These are phyloP conservation scores for Salinomyces thailandicus DNA, from an alignment of 2,329 filamentous ascomycete genomes.

Conservation along the genomic window DNA sequence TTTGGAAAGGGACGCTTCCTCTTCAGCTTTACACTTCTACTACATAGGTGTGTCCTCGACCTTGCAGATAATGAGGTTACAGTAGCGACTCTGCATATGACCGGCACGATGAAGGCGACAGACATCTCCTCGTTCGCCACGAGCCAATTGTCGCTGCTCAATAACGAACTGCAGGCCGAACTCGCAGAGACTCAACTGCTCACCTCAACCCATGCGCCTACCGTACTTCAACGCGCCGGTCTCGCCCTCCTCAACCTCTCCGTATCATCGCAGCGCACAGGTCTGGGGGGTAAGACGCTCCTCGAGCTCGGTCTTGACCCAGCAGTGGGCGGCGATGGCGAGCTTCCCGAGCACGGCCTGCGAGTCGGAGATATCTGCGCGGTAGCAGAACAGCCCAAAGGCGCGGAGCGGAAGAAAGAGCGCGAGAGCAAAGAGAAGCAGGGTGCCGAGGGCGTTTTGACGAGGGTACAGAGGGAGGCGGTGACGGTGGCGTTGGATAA, in stretches of 20 bases:
- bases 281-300: constrained; percentile 81
- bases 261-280: constrained; percentile 68
- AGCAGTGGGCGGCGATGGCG: constrained; percentile 45
- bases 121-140: constrained; percentile 59
- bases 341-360: constrained; percentile 63
- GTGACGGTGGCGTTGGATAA: constrained; percentile 62
- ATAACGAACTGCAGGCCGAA: constrained; percentile 61
- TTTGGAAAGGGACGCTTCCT: too few species aligned
- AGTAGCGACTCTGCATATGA: too few species aligned
- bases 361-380: constrained; percentile 68
- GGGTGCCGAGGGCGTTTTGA: constrained; percentile 61
- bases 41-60: too few species aligned
- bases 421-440: constrained; percentile 59
- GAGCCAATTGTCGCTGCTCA: constrained; percentile 60
- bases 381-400: constrained; percentile 63
- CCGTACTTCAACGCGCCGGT: constrained; percentile 63
- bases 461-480: constrained; percentile 47
- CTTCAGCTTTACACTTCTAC: too few species aligned
- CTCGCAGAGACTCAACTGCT: constrained; percentile 58
- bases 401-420: constrained; percentile 60
- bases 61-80: too few species aligned
- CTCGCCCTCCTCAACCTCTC: constrained; percentile 67
- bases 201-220: constrained; percentile 56
- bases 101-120: constrained; percentile 11
- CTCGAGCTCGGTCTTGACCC: constrained; percentile 67